Conservation (phyloP, 176 grass and related monocot genomes). For the Musa troglodytarum region DNA sequence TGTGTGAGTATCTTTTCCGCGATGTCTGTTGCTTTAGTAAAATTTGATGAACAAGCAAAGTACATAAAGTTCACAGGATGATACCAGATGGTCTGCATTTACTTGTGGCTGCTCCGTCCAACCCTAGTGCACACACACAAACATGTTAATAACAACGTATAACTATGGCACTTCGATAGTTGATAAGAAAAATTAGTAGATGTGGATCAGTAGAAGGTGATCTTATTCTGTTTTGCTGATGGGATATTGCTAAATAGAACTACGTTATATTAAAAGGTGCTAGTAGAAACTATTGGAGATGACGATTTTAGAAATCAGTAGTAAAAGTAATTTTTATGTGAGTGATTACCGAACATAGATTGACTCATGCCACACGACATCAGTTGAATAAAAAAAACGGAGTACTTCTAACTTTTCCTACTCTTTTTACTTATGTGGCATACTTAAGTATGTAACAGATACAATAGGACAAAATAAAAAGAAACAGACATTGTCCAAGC, state of each 20-base stretch:
- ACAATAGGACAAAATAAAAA: neutral
- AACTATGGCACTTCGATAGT: too few species aligned
- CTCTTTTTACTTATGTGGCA: neutral
- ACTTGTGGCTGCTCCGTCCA: neutral
- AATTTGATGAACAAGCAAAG: neutral
- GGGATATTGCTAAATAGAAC: too few species aligned
- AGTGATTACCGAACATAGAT: neutral
- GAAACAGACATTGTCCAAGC: neutral
- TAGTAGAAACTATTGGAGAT: neutral
- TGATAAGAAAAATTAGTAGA: too few species aligned
- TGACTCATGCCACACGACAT: neutral
- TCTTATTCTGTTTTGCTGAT: too few species aligned
- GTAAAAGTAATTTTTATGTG: neutral
- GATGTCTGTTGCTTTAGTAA: neutral
- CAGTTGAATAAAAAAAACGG: neutral
- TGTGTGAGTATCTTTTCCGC: slow-evolving; percentile 46
- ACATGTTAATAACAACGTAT: too few species aligned
- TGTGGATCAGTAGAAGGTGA: too few species aligned
- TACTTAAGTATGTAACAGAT: neutral
- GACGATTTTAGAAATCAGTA: neutral
- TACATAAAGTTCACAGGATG: neutral
- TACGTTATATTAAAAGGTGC: too few species aligned
- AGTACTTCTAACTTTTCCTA: neutral
- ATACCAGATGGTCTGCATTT: neutral
- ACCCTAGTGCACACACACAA: neutral